Conservation (phyloP, 2,329 filamentous ascomycete species). For the Endoconidiophora polonica region DNA sequence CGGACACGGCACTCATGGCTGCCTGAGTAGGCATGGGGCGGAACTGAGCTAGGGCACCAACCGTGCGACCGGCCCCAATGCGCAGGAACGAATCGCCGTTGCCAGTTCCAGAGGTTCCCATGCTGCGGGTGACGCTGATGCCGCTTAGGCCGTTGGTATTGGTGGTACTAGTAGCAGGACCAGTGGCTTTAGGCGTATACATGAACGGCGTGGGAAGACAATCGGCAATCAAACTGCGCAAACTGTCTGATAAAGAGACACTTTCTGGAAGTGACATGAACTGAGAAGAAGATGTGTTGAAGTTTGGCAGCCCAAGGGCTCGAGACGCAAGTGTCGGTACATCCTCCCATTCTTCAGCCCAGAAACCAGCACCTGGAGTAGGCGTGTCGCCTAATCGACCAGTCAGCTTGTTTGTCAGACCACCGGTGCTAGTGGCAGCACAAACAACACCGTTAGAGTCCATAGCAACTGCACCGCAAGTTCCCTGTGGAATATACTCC, state of each 20-base stretch:
- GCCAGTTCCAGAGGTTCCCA: slow-evolving; percentile 60
- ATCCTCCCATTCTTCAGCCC: slow-evolving; percentile 69
- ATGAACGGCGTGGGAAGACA: slow-evolving; percentile 37
- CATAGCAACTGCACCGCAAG: slow-evolving; percentile 66
- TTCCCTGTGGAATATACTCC: slow-evolving; percentile 66
- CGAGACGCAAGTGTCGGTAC: slow-evolving; percentile 20
- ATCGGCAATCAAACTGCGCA: slow-evolving; percentile 37
- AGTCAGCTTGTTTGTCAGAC: slow-evolving; percentile 75
- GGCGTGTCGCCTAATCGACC: slow-evolving; percentile 79
- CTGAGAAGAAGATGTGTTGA: background rate
- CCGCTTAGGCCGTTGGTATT: slow-evolving; percentile 14
- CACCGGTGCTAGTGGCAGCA: slow-evolving; percentile 51
- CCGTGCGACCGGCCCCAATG: slow-evolving; percentile 51
- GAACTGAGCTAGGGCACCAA: slow-evolving; percentile 57
- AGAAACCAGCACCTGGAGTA: slow-evolving; percentile 68
- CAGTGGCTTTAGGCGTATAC: slow-evolving; percentile 21
- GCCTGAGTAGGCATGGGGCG: slow-evolving; percentile 30
- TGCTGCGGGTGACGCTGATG: slow-evolving; percentile 20
- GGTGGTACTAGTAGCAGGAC: slow-evolving; percentile 15
- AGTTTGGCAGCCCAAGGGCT: slow-evolving; percentile 14
- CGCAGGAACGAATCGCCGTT: slow-evolving; percentile 82
- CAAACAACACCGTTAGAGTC: slow-evolving; percentile 62
- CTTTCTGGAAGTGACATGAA: background rate
- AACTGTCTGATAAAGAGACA: slow-evolving; percentile 25
- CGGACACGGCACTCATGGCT: slow-evolving; percentile 49